Percentiles rank a stretch among this genome's conserved stretches.
These are phyloP conservation scores for Teunomyces tritomae DNA, from an alignment of 805 yeast species.

Conservation along the genomic window DNA sequence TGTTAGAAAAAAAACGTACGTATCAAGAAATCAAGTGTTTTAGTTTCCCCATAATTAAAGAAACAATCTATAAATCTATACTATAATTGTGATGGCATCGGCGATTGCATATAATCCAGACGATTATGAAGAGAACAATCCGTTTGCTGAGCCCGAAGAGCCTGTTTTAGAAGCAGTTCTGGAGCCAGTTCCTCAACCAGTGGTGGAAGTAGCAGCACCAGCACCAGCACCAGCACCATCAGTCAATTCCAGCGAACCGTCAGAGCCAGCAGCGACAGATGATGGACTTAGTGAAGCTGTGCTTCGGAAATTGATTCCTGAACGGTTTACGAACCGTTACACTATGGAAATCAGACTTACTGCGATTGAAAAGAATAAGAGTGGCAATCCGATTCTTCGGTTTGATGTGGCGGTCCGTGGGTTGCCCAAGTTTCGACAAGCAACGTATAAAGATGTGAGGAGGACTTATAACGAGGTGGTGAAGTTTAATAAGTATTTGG, in stretches of 20 bases:
- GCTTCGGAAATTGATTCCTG: constrained; percentile 49
- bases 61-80: neutral
- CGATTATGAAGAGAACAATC: constrained; percentile 44
- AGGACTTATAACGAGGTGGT: constrained; percentile 78
- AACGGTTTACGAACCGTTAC: constrained; percentile 44
- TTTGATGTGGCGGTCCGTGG: constrained; percentile 56
- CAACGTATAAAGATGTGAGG: constrained; percentile 67
- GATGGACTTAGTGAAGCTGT: constrained; percentile 21
- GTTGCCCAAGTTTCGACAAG: constrained; percentile 73
- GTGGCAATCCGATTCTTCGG: constrained; percentile 75
- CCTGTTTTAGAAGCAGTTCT: neutral
- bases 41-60: neutral
- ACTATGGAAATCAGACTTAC: constrained; percentile 54
- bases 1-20: too few species aligned
- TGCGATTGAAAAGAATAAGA: constrained; percentile 68
- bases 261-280: neutral
- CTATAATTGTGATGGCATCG: constrained; percentile 1
- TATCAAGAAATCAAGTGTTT: too few species aligned
- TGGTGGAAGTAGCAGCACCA: constrained; percentile 12
- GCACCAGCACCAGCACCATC: too few species aligned
- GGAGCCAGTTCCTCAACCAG: constrained; percentile 12
- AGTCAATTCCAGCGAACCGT: neutral
- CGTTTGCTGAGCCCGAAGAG: constrained; percentile 35
- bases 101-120: constrained; percentile 10
- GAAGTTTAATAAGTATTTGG: constrained; percentile 72